phyloP scores from a whole-genome alignment of 768 basidiomycete genomes.

The Phaffia tasmanica region DNA sequence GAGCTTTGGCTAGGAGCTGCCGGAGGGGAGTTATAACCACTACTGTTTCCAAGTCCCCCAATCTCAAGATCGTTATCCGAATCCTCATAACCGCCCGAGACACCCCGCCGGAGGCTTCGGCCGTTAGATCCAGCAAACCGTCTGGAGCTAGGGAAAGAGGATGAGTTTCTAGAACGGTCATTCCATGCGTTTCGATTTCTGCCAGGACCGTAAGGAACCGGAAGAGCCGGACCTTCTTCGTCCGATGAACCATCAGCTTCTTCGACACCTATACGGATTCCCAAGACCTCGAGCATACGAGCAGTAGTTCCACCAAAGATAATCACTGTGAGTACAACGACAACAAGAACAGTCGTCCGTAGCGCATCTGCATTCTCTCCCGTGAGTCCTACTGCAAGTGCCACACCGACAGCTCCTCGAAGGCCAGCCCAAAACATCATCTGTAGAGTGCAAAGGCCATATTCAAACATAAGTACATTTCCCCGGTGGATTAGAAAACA shows the following conservation, averaged over 20 bases:
- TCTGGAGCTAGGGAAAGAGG: conserved; percentile 6
- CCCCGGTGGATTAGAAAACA: neutral
- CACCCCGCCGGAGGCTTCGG: neutral
- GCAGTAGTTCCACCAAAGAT: conserved; percentile 95
- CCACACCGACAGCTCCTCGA: conserved; percentile 93
- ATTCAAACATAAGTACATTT: neutral
- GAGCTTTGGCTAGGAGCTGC: too few species aligned
- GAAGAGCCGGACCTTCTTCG: conserved; percentile 35
- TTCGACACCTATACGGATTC: conserved; percentile 87
- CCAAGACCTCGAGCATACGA: conserved; percentile 92
- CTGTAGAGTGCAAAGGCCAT: conserved; percentile 34
- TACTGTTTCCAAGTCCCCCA: conserved; percentile 4
- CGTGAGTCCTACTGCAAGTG: conserved; percentile 87
- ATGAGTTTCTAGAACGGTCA: too few species aligned
- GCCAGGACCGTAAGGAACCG: neutral
- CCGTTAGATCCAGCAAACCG: conserved; percentile 15
- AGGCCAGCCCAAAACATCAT: conserved; percentile 82
- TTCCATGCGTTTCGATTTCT: too few species aligned
- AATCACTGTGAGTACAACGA: conserved; percentile 87
- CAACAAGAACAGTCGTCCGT: conserved; percentile 84
- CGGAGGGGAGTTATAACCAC: too few species aligned
- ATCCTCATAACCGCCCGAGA: neutral
- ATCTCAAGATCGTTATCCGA: neutral
- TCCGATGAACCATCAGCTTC: conserved; percentile 62
- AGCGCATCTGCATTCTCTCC: conserved; percentile 86